Percentiles rank a stretch among this genome's conserved stretches.
Evolutionary conservation across 371 early-diverging fungal genomes (phyloP).

Genomic region (Mucor sp.): DNA sequence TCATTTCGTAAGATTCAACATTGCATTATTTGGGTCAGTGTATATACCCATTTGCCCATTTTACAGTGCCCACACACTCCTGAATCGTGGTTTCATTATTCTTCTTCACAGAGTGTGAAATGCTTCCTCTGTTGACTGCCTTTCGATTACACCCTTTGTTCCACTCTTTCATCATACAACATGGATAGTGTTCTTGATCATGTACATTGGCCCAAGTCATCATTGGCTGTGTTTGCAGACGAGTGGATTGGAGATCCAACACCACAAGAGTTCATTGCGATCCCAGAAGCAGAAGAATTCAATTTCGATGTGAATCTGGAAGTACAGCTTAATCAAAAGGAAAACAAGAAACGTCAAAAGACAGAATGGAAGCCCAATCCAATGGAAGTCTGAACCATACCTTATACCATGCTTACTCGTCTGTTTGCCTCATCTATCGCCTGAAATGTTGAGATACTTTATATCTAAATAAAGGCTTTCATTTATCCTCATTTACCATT

Average conservation of each 20-base stretch:
- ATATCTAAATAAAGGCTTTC: no score
- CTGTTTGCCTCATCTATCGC: no score
- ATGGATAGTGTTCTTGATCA: conserved; percentile 19
- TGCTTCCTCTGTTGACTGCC: no score
- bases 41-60: no score
- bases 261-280: not conserved
- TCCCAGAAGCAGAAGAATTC: conserved; percentile 1
- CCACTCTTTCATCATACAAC: not conserved
- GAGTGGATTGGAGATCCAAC: not conserved
- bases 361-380: conserved; percentile 11
- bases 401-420: not conserved
- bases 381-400: not conserved
- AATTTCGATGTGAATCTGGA: not conserved
- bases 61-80: no score
- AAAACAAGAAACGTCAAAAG: not conserved
- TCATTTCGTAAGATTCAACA: no score
- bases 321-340: not conserved
- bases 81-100: no score
- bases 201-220: conserved; percentile 14
- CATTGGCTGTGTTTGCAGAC: conserved; percentile 3
- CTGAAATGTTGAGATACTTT: no score
- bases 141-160: no score
- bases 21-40: no score
- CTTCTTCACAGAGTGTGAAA: no score
- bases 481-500: no score